These are phyloP conservation scores for Russula sp. DNA, from an alignment of 768 basidiomycete genomes.

Conservation along the genomic window DNA sequence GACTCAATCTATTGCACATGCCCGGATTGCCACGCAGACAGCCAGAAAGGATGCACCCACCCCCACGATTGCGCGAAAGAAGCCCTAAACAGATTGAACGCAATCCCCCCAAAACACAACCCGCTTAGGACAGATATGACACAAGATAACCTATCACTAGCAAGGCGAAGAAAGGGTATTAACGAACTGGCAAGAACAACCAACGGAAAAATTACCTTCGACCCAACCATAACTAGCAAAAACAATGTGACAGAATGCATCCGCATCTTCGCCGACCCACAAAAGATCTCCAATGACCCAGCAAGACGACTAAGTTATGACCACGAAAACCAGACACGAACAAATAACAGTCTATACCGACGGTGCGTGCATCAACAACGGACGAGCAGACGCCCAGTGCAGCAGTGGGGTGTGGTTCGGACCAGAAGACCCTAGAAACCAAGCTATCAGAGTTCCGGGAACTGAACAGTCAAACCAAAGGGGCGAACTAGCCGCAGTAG, in stretches of 20 bases:
- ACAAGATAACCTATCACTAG: neutral
- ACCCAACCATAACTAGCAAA: no score
- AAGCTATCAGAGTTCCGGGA: neutral
- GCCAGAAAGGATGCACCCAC: neutral
- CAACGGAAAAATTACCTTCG: neutral
- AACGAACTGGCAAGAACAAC: neutral
- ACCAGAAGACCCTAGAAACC: neutral
- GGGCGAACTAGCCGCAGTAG: neutral
- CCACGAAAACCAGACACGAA: no score
- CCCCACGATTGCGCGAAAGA: neutral
- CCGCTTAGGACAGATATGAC: rapidly evolving
- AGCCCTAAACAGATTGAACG: neutral
- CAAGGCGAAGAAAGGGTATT: neutral
- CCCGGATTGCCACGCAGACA: neutral
- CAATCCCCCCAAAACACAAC: neutral
- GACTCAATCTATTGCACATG: no score
- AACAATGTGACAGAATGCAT: no score
- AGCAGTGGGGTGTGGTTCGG: neutral
- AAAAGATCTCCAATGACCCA: no score
- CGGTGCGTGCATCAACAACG: neutral
- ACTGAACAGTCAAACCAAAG: neutral
- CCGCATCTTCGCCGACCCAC: neutral
- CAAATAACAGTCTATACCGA: neutral
- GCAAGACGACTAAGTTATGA: no score
- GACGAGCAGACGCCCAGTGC: neutral